Percentiles rank a stretch among this genome's conserved stretches.
Evolutionary conservation across 2,329 filamentous ascomycete species (phyloP).

Genomic region (Monosporascus sp.): DNA sequence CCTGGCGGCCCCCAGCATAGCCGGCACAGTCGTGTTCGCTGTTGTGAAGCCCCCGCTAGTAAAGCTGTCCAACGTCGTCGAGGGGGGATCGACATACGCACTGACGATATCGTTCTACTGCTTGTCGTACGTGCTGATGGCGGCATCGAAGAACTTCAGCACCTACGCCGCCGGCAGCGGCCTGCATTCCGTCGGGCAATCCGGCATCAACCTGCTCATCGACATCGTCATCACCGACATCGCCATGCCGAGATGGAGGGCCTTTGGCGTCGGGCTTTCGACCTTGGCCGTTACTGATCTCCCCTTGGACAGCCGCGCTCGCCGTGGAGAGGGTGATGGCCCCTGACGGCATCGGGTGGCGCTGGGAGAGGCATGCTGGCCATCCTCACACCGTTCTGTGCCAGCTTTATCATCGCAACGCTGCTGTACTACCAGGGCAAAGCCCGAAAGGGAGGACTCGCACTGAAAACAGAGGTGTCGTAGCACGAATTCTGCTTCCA

Average conservation of each 20-base stretch:
- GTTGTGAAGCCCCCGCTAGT: slow-evolving; percentile 57
- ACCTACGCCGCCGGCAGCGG: slow-evolving; percentile 50
- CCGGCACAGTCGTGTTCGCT: slow-evolving; percentile 36
- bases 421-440: slow-evolving; percentile 45
- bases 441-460: slow-evolving; percentile 40
- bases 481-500: slow-evolving; percentile 31
- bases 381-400: slow-evolving; percentile 47
- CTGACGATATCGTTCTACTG: slow-evolving; percentile 50
- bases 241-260: slow-evolving; percentile 48
- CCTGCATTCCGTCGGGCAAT: slow-evolving; percentile 55
- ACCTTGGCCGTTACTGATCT: slow-evolving; percentile 40
- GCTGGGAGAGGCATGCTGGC: slow-evolving; percentile 56
- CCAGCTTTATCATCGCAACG: slow-evolving; percentile 42
- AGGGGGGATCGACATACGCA: slow-evolving; percentile 56
- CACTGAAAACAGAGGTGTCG: slow-evolving; percentile 24
- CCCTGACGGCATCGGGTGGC: slow-evolving; percentile 38
- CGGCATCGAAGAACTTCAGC: slow-evolving; percentile 46
- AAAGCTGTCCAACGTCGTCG: slow-evolving; percentile 58
- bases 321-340: slow-evolving; percentile 37
- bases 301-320: slow-evolving; percentile 50
- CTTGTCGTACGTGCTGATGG: slow-evolving; percentile 54
- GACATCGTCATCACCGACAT: slow-evolving; percentile 61
- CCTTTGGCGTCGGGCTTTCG: slow-evolving; percentile 43
- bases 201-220: slow-evolving; percentile 55
- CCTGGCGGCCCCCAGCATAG: slow-evolving; percentile 25